Conservation (phyloP, 2,329 filamentous ascomycete species). For the Myriosclerotinia curreyana region DNA sequence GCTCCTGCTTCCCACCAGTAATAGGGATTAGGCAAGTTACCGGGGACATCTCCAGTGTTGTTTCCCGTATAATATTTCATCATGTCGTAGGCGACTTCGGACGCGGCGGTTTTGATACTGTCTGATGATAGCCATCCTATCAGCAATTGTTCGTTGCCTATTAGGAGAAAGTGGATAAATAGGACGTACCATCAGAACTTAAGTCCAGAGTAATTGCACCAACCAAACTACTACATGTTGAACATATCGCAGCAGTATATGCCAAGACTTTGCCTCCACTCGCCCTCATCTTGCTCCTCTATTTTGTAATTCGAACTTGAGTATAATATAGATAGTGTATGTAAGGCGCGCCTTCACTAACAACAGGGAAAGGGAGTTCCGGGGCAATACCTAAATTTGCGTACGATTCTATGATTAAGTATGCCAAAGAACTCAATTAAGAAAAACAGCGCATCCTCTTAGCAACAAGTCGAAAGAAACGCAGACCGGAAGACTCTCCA, state of each 20-base stretch:
- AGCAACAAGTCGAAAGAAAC: background rate
- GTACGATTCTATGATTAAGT: conserved; percentile 16
- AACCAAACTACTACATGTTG: conserved; percentile 18
- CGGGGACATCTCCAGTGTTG: conserved; percentile 49
- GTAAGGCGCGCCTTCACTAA: background rate
- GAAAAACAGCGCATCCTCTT: background rate
- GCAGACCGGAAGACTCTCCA: background rate
- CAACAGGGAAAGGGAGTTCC: background rate
- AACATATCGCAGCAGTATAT: conserved; percentile 22
- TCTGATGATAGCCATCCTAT: conserved; percentile 19
- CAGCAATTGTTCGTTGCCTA: background rate
- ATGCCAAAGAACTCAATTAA: background rate
- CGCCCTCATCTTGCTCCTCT: conserved; percentile 19
- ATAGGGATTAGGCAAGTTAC: conserved; percentile 44
- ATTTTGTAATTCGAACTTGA: background rate
- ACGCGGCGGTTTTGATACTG: conserved; percentile 39
- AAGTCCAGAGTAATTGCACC: conserved; percentile 19
- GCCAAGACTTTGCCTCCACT: conserved; percentile 20
- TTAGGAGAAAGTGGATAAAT: background rate
- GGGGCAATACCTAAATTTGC: background rate
- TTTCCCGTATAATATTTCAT: conserved; percentile 52
- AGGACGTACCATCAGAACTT: conserved; percentile 16
- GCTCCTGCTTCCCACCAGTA: conserved; percentile 59
- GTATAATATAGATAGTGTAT: background rate
- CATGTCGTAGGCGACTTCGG: conserved; percentile 46